Evolutionary conservation across 805 yeast genomes (phyloP), one percentile per base, ranked within the genome.

Genomic region (Saturnispora sekii): DNA sequence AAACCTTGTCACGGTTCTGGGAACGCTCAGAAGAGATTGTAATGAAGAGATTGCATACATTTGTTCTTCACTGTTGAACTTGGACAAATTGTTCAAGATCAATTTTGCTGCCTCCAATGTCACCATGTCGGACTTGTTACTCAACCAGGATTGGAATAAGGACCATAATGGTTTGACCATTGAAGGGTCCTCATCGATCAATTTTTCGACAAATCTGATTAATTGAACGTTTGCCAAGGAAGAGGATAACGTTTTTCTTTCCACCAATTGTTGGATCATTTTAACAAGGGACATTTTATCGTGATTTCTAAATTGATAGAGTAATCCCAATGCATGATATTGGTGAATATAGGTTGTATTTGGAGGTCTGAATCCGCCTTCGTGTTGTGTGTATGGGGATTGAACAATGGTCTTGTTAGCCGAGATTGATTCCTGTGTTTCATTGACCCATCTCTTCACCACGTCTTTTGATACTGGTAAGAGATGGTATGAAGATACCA

Each of bases 261-360:
- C 65, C 35, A 70, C 71, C 56, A 84, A 77, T 48, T 86, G 85
- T 56, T 88, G 86, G 56, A 89, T 82, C 69, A 93, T 71, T 64
- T 90, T 90, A 74, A 86, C 76, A 56, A 93, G 70, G 2, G 97
- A 95, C 90, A 93, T 87, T 55, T 84, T 81, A 61, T 93, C 98
- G 62, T 84, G 95, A 57, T 81, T 81, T 62, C 94, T 79, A 64
- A 93, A 73, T 55, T 84, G 84, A 62, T 88, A 89, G 54, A 94
- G 68, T 55, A 93, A 73, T 18, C 96, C 97, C 53, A 93, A 70
- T 3, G 98, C 97, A 64, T 93, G 97, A 66, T 90, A 93, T 69
- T 93, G 97, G 48, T 95, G 75, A 72, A 86, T 82, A 64, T 74
- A 79, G 16, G 94, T 77, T 37, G 90, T 79, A 14, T 78, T 69